Evolutionary conservation across 129 eudicot species (phyloP).

Genomic region (Chrysanthemum seticuspe): DNA sequence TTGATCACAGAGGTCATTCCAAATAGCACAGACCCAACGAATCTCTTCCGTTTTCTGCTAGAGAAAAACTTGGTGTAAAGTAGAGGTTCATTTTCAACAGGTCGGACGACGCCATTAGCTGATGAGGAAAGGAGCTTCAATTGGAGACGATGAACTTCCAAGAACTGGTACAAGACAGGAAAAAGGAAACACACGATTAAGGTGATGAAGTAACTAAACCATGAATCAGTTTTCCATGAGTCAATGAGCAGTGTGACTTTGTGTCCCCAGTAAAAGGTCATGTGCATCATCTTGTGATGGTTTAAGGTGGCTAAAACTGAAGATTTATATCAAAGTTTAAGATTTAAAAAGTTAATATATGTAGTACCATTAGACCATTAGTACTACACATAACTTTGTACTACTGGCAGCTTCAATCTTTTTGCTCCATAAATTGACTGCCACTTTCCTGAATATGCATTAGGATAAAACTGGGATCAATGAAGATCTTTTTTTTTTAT

Average conservation of each 20-base stretch:
- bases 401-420: slow-evolving; percentile 6
- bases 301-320: slow-evolving; percentile 10
- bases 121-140: slow-evolving; percentile 37
- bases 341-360: slow-evolving; percentile 2
- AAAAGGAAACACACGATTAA: slow-evolving; percentile 46
- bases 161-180: slow-evolving; percentile 68
- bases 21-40: slow-evolving; percentile 51
- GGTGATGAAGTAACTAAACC: slow-evolving; percentile 46
- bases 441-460: slow-evolving; percentile 21
- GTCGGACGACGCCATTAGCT: not conserved
- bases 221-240: slow-evolving; percentile 68
- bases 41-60: slow-evolving; percentile 22
- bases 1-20: slow-evolving; percentile 67
- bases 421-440: slow-evolving; percentile 20
- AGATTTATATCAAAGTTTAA: slow-evolving; percentile 9
- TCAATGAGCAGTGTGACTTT: slow-evolving; percentile 59
- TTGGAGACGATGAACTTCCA: slow-evolving; percentile 71
- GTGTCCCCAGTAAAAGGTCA: slow-evolving; percentile 89
- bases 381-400: slow-evolving; percentile 34
- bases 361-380: slow-evolving; percentile 30
- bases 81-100: slow-evolving; percentile 23
- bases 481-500: slow-evolving; percentile 1
- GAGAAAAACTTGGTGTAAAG: slow-evolving; percentile 30
- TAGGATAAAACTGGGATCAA: slow-evolving; percentile 1
- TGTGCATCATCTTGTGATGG: slow-evolving; percentile 70